Percentiles rank a stretch among this genome's conserved stretches.
These are phyloP conservation scores for Calocybe cyanea DNA, from an alignment of 768 basidiomycete genomes.

Conservation along the genomic window DNA sequence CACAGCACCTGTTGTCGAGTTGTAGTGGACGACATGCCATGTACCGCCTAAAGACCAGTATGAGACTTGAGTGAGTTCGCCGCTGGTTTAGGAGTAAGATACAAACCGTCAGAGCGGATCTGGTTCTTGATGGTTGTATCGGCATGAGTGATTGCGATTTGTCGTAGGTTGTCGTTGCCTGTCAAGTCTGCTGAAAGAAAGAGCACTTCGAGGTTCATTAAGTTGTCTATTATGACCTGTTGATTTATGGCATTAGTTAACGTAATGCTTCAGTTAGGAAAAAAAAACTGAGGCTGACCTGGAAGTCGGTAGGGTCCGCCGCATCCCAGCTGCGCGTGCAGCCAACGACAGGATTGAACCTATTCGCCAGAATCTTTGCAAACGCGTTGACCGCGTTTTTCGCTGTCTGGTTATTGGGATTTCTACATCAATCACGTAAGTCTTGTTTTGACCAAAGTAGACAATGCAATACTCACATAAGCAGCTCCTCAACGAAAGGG, in stretches of 20 bases:
- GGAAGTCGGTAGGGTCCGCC: conserved; percentile 55
- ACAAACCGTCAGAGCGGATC: conserved; percentile 57
- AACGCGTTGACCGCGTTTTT: conserved; percentile 53
- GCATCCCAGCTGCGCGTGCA: conserved; percentile 71
- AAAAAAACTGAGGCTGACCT: conserved; percentile 28
- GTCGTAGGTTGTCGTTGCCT: conserved; percentile 50
- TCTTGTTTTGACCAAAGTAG: not conserved
- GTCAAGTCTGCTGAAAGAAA: conserved; percentile 56
- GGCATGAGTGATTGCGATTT: conserved; percentile 63
- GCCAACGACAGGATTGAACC: conserved; percentile 58
- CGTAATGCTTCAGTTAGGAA: no score
- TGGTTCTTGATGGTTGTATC: conserved; percentile 67
- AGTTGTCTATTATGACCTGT: conserved; percentile 74
- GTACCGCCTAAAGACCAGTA: conserved; percentile 34
- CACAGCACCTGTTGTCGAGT: conserved; percentile 59
- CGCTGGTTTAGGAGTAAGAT: not conserved
- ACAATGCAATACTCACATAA: conserved; percentile 38
- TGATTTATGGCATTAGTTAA: not conserved
- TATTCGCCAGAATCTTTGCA: conserved; percentile 49
- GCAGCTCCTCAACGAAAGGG: conserved; percentile 61
- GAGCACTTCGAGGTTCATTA: conserved; percentile 76
- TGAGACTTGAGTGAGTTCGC: not conserved
- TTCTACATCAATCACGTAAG: conserved; percentile 28
- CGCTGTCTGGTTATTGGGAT: conserved; percentile 55
- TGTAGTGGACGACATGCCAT: conserved; percentile 66